These are phyloP conservation scores for Talaromyces proteolyticus DNA, from an alignment of 495 filamentous ascomycete species.

Conservation along the genomic window DNA sequence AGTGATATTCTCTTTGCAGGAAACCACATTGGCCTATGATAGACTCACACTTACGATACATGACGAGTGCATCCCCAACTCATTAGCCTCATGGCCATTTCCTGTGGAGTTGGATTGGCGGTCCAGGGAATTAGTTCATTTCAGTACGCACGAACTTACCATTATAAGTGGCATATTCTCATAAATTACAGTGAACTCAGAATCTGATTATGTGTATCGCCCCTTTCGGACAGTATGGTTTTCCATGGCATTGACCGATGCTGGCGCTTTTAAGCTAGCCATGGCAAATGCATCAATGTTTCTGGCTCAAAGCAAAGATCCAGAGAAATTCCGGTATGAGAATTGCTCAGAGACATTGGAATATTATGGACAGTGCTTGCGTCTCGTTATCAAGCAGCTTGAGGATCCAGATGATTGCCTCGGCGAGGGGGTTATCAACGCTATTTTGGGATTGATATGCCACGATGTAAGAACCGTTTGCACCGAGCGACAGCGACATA, in stretches of 20 bases:
- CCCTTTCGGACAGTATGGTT: slow-evolving; percentile 20
- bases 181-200: slow-evolving; percentile 13
- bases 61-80: neutral
- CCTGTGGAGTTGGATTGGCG: slow-evolving; percentile 8
- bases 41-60: neutral
- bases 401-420: slow-evolving; percentile 8
- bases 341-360: slow-evolving; percentile 9
- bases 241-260: slow-evolving; percentile 15
- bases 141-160: slow-evolving; percentile 4
- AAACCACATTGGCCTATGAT: neutral
- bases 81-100: slow-evolving; percentile 5
- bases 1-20: slow-evolving; percentile 6
- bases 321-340: slow-evolving; percentile 11
- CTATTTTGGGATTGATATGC: slow-evolving; percentile 13
- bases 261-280: slow-evolving; percentile 14
- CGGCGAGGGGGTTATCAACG: slow-evolving; percentile 11
- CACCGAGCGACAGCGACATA: neutral
- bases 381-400: slow-evolving; percentile 9
- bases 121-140: slow-evolving; percentile 10
- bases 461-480: slow-evolving; percentile 11
- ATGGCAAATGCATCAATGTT: slow-evolving; percentile 21
- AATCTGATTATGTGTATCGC: slow-evolving; percentile 15
- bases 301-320: slow-evolving; percentile 11
- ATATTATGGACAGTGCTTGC: slow-evolving; percentile 11
- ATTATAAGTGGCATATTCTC: neutral